Evolutionary conservation across 106 monocot genomes (phyloP), one percentile per base, ranked within the genome.

Genomic region (Agapanthus africanus): DNA sequence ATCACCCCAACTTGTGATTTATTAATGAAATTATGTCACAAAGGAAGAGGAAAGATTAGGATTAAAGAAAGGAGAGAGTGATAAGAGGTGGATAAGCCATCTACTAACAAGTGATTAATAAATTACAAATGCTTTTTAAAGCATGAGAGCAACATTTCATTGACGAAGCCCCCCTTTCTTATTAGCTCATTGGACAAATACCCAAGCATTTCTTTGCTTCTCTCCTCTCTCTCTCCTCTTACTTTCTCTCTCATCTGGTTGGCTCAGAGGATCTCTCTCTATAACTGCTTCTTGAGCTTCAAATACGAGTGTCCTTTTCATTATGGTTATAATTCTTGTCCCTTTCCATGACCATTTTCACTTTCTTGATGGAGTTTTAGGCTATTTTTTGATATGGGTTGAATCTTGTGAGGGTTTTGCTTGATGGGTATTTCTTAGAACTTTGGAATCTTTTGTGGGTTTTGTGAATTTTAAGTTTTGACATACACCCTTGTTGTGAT

Each of bases 241-340:
- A 11, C 36, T n/a, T 36, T 62, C 35, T 9, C 0, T 21, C n/a
- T 62, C 36, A 32, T 7, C 35, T 36, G 35, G 33, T n/a, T 70
- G 57, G n/a, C 38, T 40, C 37, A 31, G 23, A 31, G 30, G 1
- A 31, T 42, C 26, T n/a, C n/a, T 30, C 33, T n/a, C n/a, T n/a
- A n/a, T 11, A 34, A 15, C 61, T 46, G 71, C 71, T 11, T 31
- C 61, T 11, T 59, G 44, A 32, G 18, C 71, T 71, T n/a, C 42
- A 27, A 64, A 64, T 49, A 50, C 51, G 63, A 49, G 72, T 64
- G 61, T 62, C 61, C n/a, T 21, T 62, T 6, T 59, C 59, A 33
- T 36, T 21, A 46, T 19, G n/a, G n/a, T n/a, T n/a, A n/a, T n/a
- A n/a, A n/a, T n/a, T n/a, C n/a, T n/a, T 6, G 16, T 16, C 10